Percentiles rank a stretch among this genome's conserved stretches.
These are phyloP conservation scores for Rhizophora apiculata DNA, from an alignment of 345 rosid species.

Conservation along the genomic window DNA sequence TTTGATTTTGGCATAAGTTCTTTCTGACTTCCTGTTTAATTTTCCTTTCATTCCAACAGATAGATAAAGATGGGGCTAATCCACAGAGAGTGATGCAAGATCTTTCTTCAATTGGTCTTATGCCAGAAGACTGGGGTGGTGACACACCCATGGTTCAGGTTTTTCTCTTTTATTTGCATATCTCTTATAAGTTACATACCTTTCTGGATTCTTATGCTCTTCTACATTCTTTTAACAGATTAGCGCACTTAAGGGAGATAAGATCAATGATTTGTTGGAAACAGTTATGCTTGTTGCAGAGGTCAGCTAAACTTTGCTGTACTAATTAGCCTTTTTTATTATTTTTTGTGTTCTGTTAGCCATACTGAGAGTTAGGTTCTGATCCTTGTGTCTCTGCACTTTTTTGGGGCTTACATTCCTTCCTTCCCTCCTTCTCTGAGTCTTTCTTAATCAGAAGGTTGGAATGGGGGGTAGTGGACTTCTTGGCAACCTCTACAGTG, in stretches of 20 bases:
- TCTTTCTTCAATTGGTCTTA: slow-evolving; percentile 92
- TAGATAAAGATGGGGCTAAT: slow-evolving; percentile 96
- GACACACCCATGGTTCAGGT: slow-evolving; percentile 97
- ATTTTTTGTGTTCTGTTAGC: slow-evolving; percentile 3
- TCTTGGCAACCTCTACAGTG: too few species aligned
- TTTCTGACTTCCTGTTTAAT: slow-evolving; percentile 17
- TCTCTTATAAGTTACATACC: slow-evolving; percentile 21
- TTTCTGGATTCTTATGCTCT: slow-evolving; percentile 26
- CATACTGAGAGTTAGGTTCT: slow-evolving; percentile 1
- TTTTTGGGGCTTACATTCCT: not conserved
- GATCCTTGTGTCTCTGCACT: not conserved
- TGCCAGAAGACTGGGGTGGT: slow-evolving; percentile 99
- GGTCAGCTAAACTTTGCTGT: slow-evolving; percentile 43
- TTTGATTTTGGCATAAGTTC: slow-evolving; percentile 9
- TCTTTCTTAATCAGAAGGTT: too few species aligned
- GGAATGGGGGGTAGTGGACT: too few species aligned
- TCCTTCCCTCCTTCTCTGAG: not conserved
- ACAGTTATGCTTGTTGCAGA: slow-evolving; percentile 97
- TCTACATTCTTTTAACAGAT: slow-evolving; percentile 52
- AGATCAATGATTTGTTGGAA: slow-evolving; percentile 81
- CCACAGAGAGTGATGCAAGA: slow-evolving; percentile 98
- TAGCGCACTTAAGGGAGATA: slow-evolving; percentile 93
- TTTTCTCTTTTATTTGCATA: slow-evolving; percentile 16
- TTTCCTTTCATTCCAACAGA: slow-evolving; percentile 42
- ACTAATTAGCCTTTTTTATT: not conserved